These are phyloP conservation scores for Aspergillus nanangensis DNA, from an alignment of 495 filamentous ascomycete genomes.

Conservation along the genomic window DNA sequence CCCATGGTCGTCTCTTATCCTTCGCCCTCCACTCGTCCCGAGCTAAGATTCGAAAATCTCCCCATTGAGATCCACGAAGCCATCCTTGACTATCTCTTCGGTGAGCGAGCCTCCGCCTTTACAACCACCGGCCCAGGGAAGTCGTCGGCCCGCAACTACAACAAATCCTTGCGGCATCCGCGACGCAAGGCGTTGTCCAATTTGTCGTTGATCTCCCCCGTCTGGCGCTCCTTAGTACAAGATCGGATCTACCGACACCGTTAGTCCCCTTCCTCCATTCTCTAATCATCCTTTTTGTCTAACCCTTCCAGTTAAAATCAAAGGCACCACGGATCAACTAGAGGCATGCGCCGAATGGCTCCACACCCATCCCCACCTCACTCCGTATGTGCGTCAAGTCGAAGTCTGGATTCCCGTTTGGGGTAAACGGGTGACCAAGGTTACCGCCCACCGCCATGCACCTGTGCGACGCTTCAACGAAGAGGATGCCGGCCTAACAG, in stretches of 20 bases:
- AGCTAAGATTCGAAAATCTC: constrained; percentile 44
- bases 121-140: constrained; percentile 41
- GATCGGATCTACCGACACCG: constrained; percentile 65
- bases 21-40: constrained; percentile 8
- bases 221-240: constrained; percentile 63
- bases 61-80: constrained; percentile 69
- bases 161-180: constrained; percentile 61
- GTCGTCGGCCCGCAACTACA: constrained; percentile 53
- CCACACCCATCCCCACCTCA: constrained; percentile 50
- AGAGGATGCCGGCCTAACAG: constrained; percentile 28
- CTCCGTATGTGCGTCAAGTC: constrained; percentile 60
- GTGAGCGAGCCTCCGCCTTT: constrained; percentile 55
- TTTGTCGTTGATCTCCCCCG: constrained; percentile 54
- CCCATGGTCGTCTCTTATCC: constrained; percentile 7
- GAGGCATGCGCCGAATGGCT: constrained; percentile 55
- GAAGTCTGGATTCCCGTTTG: constrained; percentile 74
- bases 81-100: constrained; percentile 65
- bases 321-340: constrained; percentile 58
- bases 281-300: constrained; percentile 4
- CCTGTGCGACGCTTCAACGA: constrained; percentile 33
- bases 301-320: constrained; percentile 53
- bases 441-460: constrained; percentile 18
- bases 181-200: constrained; percentile 61
- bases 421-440: constrained; percentile 43
- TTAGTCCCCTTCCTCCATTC: constrained; percentile 21